Conservation (phyloP, 2,329 filamentous ascomycete species). For the Beauveria australis region DNA sequence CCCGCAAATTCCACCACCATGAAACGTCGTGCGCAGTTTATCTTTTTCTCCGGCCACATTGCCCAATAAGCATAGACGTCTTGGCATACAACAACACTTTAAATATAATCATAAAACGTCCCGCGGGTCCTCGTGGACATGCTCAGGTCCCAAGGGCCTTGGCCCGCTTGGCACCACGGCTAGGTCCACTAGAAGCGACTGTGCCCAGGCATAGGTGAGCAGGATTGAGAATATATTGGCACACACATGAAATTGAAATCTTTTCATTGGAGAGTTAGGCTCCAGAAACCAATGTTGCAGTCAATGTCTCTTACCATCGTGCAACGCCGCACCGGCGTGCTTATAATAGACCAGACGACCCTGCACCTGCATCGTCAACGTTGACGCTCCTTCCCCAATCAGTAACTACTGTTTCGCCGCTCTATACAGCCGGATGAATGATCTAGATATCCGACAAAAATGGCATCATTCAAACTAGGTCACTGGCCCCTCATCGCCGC, state of each 20-base stretch:
- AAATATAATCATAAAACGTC: neutral
- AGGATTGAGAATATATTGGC: constrained; percentile 6
- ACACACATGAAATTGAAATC: neutral
- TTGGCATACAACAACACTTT: neutral
- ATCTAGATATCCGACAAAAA: neutral
- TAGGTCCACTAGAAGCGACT: neutral
- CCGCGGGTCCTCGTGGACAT: neutral
- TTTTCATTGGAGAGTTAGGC: neutral
- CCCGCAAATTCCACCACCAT: constrained; percentile 3
- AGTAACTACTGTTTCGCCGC: neutral
- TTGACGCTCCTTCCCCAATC: neutral
- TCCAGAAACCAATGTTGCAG: neutral
- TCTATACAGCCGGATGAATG: neutral
- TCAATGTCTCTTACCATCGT: neutral
- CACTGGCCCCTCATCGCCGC: neutral
- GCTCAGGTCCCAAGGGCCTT: neutral
- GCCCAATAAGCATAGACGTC: neutral
- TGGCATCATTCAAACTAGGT: neutral
- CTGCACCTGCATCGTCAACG: neutral
- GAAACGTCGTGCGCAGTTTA: neutral
- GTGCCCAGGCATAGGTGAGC: neutral
- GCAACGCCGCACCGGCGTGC: neutral
- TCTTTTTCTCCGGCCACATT: neutral
- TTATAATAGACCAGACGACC: neutral
- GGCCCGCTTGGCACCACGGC: neutral